Conservation (phyloP, 352 stramenopile genomes). For the Phytophthora pseudosyringae region DNA sequence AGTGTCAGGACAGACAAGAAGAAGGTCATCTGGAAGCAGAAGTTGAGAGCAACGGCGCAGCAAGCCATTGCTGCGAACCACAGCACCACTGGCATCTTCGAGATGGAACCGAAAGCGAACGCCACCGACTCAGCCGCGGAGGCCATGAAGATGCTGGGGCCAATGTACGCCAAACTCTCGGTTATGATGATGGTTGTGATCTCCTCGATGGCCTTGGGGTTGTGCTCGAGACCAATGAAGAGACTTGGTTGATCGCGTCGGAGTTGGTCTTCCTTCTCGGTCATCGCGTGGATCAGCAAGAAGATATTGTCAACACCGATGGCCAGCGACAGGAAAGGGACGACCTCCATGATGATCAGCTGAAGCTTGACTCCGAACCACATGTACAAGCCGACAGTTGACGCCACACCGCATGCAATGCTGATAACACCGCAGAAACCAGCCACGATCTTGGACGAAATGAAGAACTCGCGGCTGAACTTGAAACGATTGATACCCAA, state of each 20-base stretch:
- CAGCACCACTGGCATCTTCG: constrained; percentile 64
- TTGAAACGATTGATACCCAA: constrained; percentile 71
- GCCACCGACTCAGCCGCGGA: constrained; percentile 58
- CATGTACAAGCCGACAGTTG: constrained; percentile 70
- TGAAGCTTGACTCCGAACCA: constrained; percentile 69
- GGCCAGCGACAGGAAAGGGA: constrained; percentile 69
- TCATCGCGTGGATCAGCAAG: constrained; percentile 66
- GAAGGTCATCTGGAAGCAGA: constrained; percentile 66
- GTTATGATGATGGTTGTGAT: constrained; percentile 47
- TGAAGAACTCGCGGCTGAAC: constrained; percentile 53
- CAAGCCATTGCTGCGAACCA: constrained; percentile 72
- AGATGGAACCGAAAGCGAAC: constrained; percentile 69
- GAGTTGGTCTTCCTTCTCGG: constrained; percentile 51
- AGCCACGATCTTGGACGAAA: constrained; percentile 61
- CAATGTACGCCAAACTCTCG: constrained; percentile 55
- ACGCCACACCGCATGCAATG: constrained; percentile 62
- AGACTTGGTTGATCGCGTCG: constrained; percentile 43
- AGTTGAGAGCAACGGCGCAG: constrained; percentile 64
- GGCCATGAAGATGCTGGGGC: constrained; percentile 72
- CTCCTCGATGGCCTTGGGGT: constrained; percentile 44
- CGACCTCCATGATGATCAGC: constrained; percentile 76
- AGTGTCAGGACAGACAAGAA: constrained; percentile 60
- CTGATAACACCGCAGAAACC: constrained; percentile 65
- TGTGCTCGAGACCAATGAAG: constrained; percentile 51
- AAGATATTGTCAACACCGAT: constrained; percentile 83